These are phyloP conservation scores for Citrullus mucosospermus DNA, from an alignment of 306 rosid genomes.

Conservation along the genomic window DNA sequence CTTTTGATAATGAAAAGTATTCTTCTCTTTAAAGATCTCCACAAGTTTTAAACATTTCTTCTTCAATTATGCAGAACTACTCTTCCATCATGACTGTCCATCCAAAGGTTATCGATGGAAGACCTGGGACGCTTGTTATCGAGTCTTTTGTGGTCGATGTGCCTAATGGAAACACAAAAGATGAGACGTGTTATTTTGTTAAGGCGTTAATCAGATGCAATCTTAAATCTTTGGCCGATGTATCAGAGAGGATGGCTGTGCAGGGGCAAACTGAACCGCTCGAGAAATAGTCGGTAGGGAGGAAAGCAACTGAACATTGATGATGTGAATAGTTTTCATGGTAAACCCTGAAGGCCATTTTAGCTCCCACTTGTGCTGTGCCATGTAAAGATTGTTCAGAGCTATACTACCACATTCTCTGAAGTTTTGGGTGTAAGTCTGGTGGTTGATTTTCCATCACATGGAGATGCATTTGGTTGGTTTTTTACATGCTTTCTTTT, in stretches of 20 bases:
- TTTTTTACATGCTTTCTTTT: constrained; percentile 20
- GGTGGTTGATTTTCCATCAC: constrained; percentile 29
- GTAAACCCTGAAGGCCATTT: not conserved
- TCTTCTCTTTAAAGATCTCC: not conserved
- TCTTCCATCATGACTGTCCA: constrained; percentile 80
- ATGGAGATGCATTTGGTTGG: constrained; percentile 30
- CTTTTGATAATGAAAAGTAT: not conserved
- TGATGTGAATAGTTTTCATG: constrained; percentile 9
- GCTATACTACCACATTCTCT: constrained; percentile 38
- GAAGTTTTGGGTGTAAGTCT: constrained; percentile 49
- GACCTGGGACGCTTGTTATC: constrained; percentile 87
- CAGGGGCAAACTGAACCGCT: constrained; percentile 61
- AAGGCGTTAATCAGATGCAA: constrained; percentile 92
- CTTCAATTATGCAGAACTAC: constrained; percentile 59
- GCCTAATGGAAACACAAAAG: constrained; percentile 88
- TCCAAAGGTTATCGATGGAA: constrained; percentile 78
- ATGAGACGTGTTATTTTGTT: constrained; percentile 89
- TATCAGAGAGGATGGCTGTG: constrained; percentile 95
- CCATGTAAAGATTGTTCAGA: constrained; percentile 55
- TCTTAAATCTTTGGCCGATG: constrained; percentile 87
- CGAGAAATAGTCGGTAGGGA: constrained; percentile 26
- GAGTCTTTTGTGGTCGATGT: constrained; percentile 93
- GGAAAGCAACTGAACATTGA: constrained; percentile 12
- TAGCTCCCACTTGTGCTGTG: constrained; percentile 12
- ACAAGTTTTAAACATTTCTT: not conserved